Base-by-base conservation (phyloP, 257 asterid genomes). In the Nemophila menziesii region DNA sequence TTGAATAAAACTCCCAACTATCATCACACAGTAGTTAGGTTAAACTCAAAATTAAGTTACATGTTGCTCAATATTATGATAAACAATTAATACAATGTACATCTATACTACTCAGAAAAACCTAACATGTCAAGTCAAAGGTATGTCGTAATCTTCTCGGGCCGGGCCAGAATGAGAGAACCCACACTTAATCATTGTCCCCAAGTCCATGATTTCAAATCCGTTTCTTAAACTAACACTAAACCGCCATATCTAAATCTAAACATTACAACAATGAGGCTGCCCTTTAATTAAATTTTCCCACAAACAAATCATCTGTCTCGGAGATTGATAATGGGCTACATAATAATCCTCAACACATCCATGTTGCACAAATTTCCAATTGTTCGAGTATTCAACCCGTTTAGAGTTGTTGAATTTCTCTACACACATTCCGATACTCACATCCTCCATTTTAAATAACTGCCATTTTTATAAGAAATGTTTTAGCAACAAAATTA, bases 401-500 rank as follows among this genome's bases (percentile, higher is more conserved):
- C 44, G 56, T 44, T 43, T 51, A 1, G 89, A 67, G 67, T 71
- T 69, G 78, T 79, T 85, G 82, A 76, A 79, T 56, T 67, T 78
- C 72, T 79, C 93, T 4, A 89, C 98, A 95, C 96, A 84, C 98
- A 85, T 80, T 55, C 98, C 98, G 94, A 89, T 85, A 74, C 98
- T 89, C 58, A 89, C 98, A 23, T 89, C 98, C 73, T 89, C 98
- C 98, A 89, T 84, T 63, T 84, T 89, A 65, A 89, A 85, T 40
- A 81, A 64, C 96, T 89, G 93, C 52, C 23, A 43, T 8, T 10
- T 29, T 29, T 11, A 17, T 14, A 45, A 10, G 23, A 16, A 4
- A 44, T 21, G 44, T 8, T 51, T 23, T n/a, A 41, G 46, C 26
- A 19, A 41, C 22, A 19, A 15, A 8, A 43, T n/a, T 43, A 22